phyloP scores from a whole-genome alignment of 805 yeast species.

The Sporopachydermia quercuum region DNA sequence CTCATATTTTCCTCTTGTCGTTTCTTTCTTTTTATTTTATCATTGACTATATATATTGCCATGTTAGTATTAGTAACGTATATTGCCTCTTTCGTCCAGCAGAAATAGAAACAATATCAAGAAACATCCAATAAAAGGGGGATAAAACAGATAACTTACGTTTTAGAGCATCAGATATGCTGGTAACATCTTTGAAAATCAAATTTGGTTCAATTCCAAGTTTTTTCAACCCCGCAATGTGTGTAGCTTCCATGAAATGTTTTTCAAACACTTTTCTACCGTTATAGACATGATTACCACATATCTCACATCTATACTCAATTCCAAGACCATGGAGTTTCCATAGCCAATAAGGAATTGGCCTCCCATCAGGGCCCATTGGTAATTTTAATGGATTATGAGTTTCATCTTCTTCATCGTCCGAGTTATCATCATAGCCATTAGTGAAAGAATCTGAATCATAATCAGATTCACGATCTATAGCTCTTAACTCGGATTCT shows the following conservation, averaged over 20 bases:
- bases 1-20: slow-evolving; percentile 24
- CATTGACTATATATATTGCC: slow-evolving; percentile 43
- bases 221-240: slow-evolving; percentile 56
- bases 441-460: slow-evolving; percentile 5
- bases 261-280: slow-evolving; percentile 60
- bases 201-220: slow-evolving; percentile 50
- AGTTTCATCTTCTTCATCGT: slow-evolving; percentile 21
- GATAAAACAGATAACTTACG: slow-evolving; percentile 7
- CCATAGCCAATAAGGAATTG: slow-evolving; percentile 88
- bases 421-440: slow-evolving; percentile 11
- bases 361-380: slow-evolving; percentile 76
- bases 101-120: no score
- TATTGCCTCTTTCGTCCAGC: no score
- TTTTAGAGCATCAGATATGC: slow-evolving; percentile 47
- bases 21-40: slow-evolving; percentile 23
- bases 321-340: slow-evolving; percentile 76
- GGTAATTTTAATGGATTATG: slow-evolving; percentile 49
- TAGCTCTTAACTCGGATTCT: slow-evolving; percentile 33
- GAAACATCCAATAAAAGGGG: no score
- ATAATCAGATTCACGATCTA: slow-evolving; percentile 17
- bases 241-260: slow-evolving; percentile 65
- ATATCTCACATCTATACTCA: slow-evolving; percentile 67
- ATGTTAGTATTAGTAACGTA: slow-evolving; percentile 5
- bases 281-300: slow-evolving; percentile 58
- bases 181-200: slow-evolving; percentile 47